Evolutionary conservation across 2,329 filamentous ascomycete genomes (phyloP), one percentile per base, ranked within the genome.

Genomic region (Penicillium sclerotiorum): DNA sequence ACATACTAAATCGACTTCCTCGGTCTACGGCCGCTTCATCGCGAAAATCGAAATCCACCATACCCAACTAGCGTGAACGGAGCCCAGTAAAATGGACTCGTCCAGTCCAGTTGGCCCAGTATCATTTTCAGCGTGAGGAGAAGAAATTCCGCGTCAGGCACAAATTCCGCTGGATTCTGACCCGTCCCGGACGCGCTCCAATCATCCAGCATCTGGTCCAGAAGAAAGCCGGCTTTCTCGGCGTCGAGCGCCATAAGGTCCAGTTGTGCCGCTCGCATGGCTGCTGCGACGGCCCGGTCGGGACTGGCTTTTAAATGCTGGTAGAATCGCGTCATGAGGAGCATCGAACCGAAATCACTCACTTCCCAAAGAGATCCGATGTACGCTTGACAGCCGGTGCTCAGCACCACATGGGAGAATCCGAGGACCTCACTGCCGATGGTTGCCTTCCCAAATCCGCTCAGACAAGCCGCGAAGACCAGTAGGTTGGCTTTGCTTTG

Each of bases 311-410:
- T 61, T 20, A 64, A 39, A 41, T 56, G 43, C 28, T 46, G 52
- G 55, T 64, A 62, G 33, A 63, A 64, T 11, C 60, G 20, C 0
- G 53, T 60, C 61, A 62, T 63, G 21, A 63, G 47, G 20, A 64
- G 17, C 61, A 64, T 64, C 13, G 58, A 62, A 1, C 47, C 60
- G 45, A 64, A 61, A 39, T 62, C 61, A 39, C 52, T 60, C 13
- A 64, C 53, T 50, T 62, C 52, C 56, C 60, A 61, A 13, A 62
- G 53, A 2, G 61, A 57, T 6, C 61, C 61, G 18, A 62, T 59
- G 39, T 60, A 64, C 3, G 58, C 58, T 47, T 62, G 58, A 44
- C 61, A 64, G 6, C 61, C 61, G 6, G 52, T 61, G 15, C 60
- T 60, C 23, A 64, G 37, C 7, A 64, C 60, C 21, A 64, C 57